phyloP scores from a whole-genome alignment of 73 alveolate species.

The Paramecium octaurelia region DNA sequence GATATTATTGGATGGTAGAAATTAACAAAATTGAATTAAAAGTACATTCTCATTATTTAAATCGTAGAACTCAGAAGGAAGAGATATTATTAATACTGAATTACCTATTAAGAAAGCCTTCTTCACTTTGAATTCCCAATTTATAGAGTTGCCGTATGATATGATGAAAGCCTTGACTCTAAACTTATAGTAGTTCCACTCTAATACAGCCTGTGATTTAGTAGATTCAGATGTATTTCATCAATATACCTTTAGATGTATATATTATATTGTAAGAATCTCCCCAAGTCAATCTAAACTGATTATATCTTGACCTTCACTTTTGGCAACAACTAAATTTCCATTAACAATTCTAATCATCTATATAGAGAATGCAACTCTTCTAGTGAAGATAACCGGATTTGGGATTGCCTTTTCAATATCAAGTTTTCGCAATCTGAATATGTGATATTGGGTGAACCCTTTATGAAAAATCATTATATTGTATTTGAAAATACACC shows the following conservation, averaged over 20 bases:
- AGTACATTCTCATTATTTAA: not conserved
- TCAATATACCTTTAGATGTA: not conserved
- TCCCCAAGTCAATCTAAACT: not conserved
- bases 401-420: not conserved
- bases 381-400: not conserved
- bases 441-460: slow-evolving; percentile 39
- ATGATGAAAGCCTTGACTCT: not conserved
- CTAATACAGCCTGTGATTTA: not conserved
- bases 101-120: slow-evolving; percentile 1
- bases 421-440: not conserved
- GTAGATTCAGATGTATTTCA: not conserved
- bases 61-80: not conserved
- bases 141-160: not conserved
- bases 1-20: slow-evolving; percentile 29
- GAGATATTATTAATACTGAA: not conserved
- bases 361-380: not conserved
- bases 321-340: not conserved
- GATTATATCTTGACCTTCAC: not conserved
- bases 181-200: not conserved
- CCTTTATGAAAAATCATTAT: slow-evolving; percentile 31
- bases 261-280: slow-evolving; percentile 11
- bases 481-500: slow-evolving; percentile 21
- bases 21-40: not conserved
- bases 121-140: slow-evolving; percentile 5
- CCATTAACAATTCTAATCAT: not conserved